Conservation (phyloP, 331 rosid genomes). For the Erythrophleum ivorense region DNA sequence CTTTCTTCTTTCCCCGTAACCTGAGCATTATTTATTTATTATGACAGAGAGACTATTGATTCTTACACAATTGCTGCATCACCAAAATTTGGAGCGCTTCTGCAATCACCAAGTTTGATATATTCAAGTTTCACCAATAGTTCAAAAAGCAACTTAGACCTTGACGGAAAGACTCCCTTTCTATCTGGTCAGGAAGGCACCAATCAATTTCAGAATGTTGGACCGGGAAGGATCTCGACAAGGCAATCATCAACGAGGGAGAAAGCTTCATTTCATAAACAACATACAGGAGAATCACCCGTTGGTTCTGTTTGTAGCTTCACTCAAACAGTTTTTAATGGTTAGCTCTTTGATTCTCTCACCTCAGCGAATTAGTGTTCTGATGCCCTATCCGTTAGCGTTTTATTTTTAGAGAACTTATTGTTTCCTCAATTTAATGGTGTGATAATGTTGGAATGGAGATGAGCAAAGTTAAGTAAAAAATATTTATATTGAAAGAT, state of each 20-base stretch:
- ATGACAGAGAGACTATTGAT: slow-evolving; percentile 77
- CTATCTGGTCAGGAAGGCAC: slow-evolving; percentile 36
- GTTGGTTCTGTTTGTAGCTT: slow-evolving; percentile 71
- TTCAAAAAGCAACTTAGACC: slow-evolving; percentile 55
- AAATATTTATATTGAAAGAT: too few relatives aligned
- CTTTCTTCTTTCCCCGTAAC: too few relatives aligned
- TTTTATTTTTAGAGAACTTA: too few relatives aligned
- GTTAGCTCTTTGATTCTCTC: too few relatives aligned
- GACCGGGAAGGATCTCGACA: slow-evolving; percentile 34
- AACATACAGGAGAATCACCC: slow-evolving; percentile 63
- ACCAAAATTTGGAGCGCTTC: slow-evolving; percentile 56
- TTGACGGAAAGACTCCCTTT: slow-evolving; percentile 56
- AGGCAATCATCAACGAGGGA: slow-evolving; percentile 51
- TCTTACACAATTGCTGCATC: slow-evolving; percentile 76
- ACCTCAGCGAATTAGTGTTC: too few relatives aligned
- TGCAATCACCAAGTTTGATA: slow-evolving; percentile 52
- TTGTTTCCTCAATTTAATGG: too few relatives aligned
- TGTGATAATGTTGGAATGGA: too few relatives aligned
- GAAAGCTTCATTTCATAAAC: slow-evolving; percentile 55
- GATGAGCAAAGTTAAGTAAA: too few relatives aligned
- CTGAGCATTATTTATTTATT: too few relatives aligned
- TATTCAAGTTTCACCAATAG: slow-evolving; percentile 52
- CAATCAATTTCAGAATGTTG: slow-evolving; percentile 24
- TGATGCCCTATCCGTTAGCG: too few relatives aligned
- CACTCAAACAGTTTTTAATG: slow-evolving; percentile 59